These are phyloP conservation scores for Trichoderma semiorbis DNA, from an alignment of 2,329 filamentous ascomycete species.

Conservation along the genomic window DNA sequence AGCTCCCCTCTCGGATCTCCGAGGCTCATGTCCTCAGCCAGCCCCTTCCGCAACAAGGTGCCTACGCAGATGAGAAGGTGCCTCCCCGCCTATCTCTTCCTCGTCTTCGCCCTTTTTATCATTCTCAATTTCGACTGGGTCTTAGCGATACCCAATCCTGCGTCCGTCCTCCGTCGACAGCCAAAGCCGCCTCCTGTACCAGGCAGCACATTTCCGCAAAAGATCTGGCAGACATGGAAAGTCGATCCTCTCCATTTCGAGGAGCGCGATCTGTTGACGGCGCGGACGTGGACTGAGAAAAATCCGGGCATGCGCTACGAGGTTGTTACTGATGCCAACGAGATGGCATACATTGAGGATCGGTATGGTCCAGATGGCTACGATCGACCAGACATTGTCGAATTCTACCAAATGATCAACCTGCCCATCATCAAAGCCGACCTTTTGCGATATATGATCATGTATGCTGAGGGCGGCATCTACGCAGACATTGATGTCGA, in stretches of 20 bases:
- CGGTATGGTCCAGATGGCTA: slow-evolving; percentile 63
- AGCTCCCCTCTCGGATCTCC: slow-evolving; percentile 36
- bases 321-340: slow-evolving; percentile 66
- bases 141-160: slow-evolving; percentile 28
- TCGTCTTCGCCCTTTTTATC: slow-evolving; percentile 43
- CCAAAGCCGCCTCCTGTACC: slow-evolving; percentile 16
- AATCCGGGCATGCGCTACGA: slow-evolving; percentile 67
- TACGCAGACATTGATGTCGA: slow-evolving; percentile 54
- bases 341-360: slow-evolving; percentile 63
- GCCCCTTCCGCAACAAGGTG: slow-evolving; percentile 18
- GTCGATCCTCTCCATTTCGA: slow-evolving; percentile 65
- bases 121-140: slow-evolving; percentile 45
- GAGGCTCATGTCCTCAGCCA: slow-evolving; percentile 36
- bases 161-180: slow-evolving; percentile 21
- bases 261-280: slow-evolving; percentile 56
- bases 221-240: slow-evolving; percentile 79
- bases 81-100: slow-evolving; percentile 44
- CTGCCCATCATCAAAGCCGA: slow-evolving; percentile 64
- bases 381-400: slow-evolving; percentile 63
- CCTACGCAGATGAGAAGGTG: slow-evolving; percentile 34
- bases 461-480: slow-evolving; percentile 74
- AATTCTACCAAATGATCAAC: slow-evolving; percentile 57
- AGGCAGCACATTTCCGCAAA: slow-evolving; percentile 51
- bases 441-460: slow-evolving; percentile 65
- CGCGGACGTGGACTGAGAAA: slow-evolving; percentile 62